Percentiles rank a stretch among this genome's conserved stretches.
phyloP scores from a whole-genome alignment of 148 eudicot genomes.

The Chenopodium formosanum region DNA sequence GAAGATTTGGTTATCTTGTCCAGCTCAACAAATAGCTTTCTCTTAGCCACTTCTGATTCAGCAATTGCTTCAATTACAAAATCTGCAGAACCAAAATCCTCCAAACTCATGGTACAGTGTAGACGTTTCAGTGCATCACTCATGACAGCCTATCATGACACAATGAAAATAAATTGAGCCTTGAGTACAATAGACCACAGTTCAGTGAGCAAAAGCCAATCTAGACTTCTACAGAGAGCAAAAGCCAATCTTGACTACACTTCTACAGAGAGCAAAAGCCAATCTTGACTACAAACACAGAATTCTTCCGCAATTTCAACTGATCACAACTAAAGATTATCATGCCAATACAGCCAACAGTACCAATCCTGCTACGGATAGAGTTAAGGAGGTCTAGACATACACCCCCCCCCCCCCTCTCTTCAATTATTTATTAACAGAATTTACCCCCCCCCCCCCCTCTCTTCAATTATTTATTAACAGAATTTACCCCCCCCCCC shows the following conservation, averaged over 20 bases:
- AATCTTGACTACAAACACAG: neutral
- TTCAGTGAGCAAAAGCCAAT: neutral
- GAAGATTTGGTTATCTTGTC: conserved; percentile 65
- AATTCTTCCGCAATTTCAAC: neutral
- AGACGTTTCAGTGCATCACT: conserved; percentile 50
- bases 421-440: no score
- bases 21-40: conserved; percentile 49
- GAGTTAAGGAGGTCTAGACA: no score
- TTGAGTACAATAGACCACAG: neutral
- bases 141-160: conserved; percentile 29
- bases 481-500: no score
- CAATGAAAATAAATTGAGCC: neutral
- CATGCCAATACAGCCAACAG: no score
- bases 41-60: conserved; percentile 80
- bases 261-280: neutral
- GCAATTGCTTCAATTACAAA: conserved; percentile 84
- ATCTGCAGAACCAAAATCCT: conserved; percentile 67
- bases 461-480: no score
- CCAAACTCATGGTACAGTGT: conserved; percentile 56
- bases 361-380: no score
- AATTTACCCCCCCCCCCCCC: no score
- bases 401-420: no score
- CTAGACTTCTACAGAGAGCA: neutral
- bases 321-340: neutral
- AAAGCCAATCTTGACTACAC: neutral